Percentiles rank a stretch among this genome's conserved stretches.
phyloP scores from a whole-genome alignment of 1,139 yeast genomes.

The Suhomyces terraborum region DNA sequence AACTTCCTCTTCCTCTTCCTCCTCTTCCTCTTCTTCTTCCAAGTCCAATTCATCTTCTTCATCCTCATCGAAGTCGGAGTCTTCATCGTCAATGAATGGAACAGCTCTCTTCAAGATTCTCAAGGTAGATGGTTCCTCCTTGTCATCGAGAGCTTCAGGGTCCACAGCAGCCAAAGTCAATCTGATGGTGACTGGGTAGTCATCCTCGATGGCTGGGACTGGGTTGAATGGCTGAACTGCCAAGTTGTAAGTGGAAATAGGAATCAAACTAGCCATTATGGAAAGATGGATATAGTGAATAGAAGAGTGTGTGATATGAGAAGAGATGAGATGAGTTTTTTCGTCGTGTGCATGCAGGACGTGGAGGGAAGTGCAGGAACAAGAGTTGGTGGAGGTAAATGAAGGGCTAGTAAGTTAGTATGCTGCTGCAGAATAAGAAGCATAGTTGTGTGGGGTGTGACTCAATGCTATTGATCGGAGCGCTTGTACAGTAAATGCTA shows the following conservation, averaged over 20 bases:
- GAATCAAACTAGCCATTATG: slow-evolving; percentile 67
- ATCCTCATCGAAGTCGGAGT: slow-evolving; percentile 46
- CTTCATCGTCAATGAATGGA: slow-evolving; percentile 52
- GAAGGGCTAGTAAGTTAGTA: too few species aligned
- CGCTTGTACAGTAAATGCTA: too few species aligned
- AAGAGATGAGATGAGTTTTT: slow-evolving; percentile 18
- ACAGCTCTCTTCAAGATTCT: slow-evolving; percentile 79
- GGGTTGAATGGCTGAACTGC: slow-evolving; percentile 86
- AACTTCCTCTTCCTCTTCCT: slow-evolving; percentile 33
- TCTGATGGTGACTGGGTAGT: slow-evolving; percentile 85
- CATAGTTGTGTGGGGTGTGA: too few species aligned
- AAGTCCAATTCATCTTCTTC: slow-evolving; percentile 58
- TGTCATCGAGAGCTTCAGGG: slow-evolving; percentile 80
- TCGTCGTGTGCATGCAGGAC: not conserved
- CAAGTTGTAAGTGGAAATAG: slow-evolving; percentile 83
- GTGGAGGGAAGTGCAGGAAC: not conserved
- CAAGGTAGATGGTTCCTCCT: slow-evolving; percentile 82
- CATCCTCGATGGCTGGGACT: slow-evolving; percentile 81
- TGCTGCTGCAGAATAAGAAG: too few species aligned
- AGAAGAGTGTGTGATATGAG: slow-evolving; percentile 13
- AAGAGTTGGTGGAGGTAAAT: not conserved
- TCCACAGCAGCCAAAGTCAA: slow-evolving; percentile 95
- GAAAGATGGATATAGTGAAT: slow-evolving; percentile 6
- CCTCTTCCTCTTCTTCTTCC: slow-evolving; percentile 50
- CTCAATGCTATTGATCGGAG: too few species aligned